These are phyloP conservation scores for Aspergillus clavatus DNA, from an alignment of 2,329 filamentous ascomycete species.

Conservation along the genomic window DNA sequence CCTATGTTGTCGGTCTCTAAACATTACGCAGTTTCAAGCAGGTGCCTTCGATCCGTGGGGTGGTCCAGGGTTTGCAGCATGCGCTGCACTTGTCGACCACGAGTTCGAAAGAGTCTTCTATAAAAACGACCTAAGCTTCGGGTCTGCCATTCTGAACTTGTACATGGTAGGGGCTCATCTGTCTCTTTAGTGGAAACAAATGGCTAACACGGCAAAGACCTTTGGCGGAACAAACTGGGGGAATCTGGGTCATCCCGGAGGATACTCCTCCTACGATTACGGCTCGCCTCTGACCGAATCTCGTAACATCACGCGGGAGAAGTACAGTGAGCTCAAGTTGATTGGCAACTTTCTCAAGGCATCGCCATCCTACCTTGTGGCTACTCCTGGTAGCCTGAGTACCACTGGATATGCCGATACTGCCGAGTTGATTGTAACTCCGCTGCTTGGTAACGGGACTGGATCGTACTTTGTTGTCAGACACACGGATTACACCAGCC, in stretches of 20 bases:
- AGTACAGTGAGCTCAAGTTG: constrained; percentile 75
- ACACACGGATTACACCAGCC: constrained; percentile 61
- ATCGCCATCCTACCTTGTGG: constrained; percentile 64
- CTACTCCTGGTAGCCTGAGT: constrained; percentile 47
- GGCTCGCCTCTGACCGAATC: constrained; percentile 64
- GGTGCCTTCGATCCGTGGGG: constrained; percentile 72
- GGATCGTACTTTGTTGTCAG: constrained; percentile 58
- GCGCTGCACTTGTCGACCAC: constrained; percentile 61
- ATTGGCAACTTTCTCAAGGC: constrained; percentile 70
- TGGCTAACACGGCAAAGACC: constrained; percentile 39
- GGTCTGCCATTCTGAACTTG: constrained; percentile 63
- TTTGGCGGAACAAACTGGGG: constrained; percentile 83
- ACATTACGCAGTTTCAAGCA: constrained; percentile 56
- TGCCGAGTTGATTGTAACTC: constrained; percentile 55
- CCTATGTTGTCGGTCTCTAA: constrained; percentile 2
- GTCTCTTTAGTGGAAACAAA: not conserved
- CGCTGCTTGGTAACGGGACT: constrained; percentile 52
- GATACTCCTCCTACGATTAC: constrained; percentile 60
- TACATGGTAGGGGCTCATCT: constrained; percentile 60
- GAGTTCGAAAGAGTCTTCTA: constrained; percentile 75
- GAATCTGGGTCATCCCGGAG: constrained; percentile 65
- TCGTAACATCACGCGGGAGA: constrained; percentile 63
- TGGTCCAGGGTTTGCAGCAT: constrained; percentile 64
- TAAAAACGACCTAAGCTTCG: constrained; percentile 67
- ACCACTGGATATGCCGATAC: constrained; percentile 48